Evolutionary conservation across 176 grass and related monocot genomes (phyloP).

Genomic region (Rhipidocladum racemiflorum): DNA sequence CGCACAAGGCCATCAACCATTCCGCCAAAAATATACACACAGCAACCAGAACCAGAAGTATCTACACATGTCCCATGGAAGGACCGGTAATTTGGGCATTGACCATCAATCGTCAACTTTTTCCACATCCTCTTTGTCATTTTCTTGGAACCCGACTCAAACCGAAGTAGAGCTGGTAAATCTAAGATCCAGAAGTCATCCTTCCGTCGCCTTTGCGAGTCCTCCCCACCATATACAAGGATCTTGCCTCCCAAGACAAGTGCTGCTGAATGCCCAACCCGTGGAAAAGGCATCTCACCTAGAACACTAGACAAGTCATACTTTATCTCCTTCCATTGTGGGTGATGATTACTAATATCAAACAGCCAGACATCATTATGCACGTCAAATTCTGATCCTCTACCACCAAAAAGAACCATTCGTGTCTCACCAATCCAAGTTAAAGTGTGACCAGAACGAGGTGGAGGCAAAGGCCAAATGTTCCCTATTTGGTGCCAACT

Average conservation of each 20-base stretch:
- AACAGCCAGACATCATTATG: conserved; percentile 98
- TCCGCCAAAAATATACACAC: conserved; percentile 78
- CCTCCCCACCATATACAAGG: conserved; percentile 93
- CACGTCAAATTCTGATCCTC: conserved; percentile 76
- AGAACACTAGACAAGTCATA: conserved; percentile 54
- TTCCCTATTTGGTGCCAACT: conserved; percentile 66
- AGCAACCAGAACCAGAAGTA: conserved; percentile 65
- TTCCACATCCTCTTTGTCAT: conserved; percentile 67
- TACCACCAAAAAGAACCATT: conserved; percentile 86
- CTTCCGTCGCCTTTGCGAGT: conserved; percentile 68
- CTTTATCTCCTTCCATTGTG: conserved; percentile 87
- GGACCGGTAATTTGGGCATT: conserved; percentile 63
- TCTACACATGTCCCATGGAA: conserved; percentile 86
- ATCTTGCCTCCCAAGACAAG: conserved; percentile 71
- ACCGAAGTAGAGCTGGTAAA: conserved; percentile 45
- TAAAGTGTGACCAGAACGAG: conserved; percentile 84
- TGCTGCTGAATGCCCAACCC: conserved; percentile 86
- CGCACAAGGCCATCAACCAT: conserved; percentile 66
- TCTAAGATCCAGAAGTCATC: conserved; percentile 96
- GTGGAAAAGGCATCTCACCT: conserved; percentile 66
- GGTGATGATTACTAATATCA: conserved; percentile 49
- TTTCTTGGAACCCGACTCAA: conserved; percentile 55
- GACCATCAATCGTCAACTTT: conserved; percentile 61
- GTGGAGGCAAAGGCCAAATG: conserved; percentile 47
- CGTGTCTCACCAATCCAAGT: conserved; percentile 68